phyloP scores from a whole-genome alignment of 768 basidiomycete genomes.

The Lactarius pseudohatsudake region DNA sequence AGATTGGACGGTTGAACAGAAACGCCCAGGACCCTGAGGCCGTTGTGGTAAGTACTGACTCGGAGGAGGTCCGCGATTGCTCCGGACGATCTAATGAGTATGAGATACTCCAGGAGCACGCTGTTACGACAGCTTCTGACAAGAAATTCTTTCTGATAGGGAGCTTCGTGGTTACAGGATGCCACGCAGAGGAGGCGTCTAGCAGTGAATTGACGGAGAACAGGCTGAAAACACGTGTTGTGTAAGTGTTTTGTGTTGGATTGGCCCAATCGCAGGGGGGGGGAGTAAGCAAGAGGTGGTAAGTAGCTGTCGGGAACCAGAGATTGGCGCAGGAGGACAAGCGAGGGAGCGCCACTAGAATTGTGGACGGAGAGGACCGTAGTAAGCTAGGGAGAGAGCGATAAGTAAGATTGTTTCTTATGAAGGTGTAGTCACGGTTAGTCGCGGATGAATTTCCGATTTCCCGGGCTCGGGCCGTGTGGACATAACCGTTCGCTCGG shows the following conservation, averaged over 20 bases:
- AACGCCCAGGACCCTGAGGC: conserved; percentile 23
- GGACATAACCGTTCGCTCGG: neutral
- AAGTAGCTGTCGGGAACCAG: conserved; percentile 1
- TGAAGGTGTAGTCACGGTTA: conserved; percentile 1
- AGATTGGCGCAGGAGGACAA: conserved; percentile 18
- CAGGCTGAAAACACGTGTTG: conserved; percentile 27
- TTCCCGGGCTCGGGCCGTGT: conserved; percentile 15
- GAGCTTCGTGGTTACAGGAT: conserved; percentile 25
- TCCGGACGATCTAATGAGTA: conserved; percentile 26
- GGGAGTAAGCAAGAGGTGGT: neutral
- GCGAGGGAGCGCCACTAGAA: conserved; percentile 26
- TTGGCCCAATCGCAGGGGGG: neutral
- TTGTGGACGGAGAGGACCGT: conserved; percentile 25
- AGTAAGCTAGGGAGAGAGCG: conserved; percentile 9
- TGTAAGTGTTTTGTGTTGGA: neutral
- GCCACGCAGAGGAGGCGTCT: conserved; percentile 22
- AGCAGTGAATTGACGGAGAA: conserved; percentile 14
- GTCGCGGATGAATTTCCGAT: conserved; percentile 8
- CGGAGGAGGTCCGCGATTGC: conserved; percentile 27
- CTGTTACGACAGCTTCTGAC: conserved; percentile 26
- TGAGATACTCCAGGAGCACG: conserved; percentile 22
- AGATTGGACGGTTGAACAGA: conserved; percentile 14
- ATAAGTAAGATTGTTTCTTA: conserved; percentile 5
- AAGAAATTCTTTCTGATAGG: conserved; percentile 27
- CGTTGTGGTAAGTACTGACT: conserved; percentile 7